phyloP scores from a whole-genome alignment of 305 asterid genomes.

The Solanum chacoense region DNA sequence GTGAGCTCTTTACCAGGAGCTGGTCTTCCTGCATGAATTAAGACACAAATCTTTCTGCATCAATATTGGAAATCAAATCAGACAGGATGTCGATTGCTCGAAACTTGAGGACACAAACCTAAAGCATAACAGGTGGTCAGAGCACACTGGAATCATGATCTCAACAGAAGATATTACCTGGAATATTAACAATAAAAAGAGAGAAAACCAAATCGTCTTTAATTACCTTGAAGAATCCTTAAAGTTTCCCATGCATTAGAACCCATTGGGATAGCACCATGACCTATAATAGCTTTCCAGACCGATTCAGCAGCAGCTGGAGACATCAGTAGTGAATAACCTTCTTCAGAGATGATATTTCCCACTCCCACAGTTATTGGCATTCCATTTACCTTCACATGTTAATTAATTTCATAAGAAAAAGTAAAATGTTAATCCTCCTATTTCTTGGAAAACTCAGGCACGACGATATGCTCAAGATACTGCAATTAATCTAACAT shows the following conservation, averaged over 20 bases:
- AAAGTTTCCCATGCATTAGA: conserved; percentile 79
- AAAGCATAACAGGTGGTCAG: neutral
- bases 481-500: neutral
- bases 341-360: conserved; percentile 63
- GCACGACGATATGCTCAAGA: neutral
- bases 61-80: neutral
- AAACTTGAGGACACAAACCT: neutral
- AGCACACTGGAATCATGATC: neutral
- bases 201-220: neutral
- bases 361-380: conserved; percentile 90
- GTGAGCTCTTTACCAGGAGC: conserved; percentile 90
- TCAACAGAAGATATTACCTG: neutral
- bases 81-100: neutral
- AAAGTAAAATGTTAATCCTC: neutral
- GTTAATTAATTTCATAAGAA: neutral
- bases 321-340: conserved; percentile 72
- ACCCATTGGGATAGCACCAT: conserved; percentile 71
- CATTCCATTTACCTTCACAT: conserved; percentile 71
- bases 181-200: neutral
- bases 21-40: conserved; percentile 65
- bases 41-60: neutral
- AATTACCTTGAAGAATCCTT: conserved; percentile 76
- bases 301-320: conserved; percentile 52
- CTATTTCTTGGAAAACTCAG: neutral
- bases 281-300: conserved; percentile 61